A percentile compares a stretch with the other conserved stretches of the same genome.
These are phyloP conservation scores for Eragrostis tef DNA, from an alignment of 202 grass and related monocot species.

Conservation along the genomic window DNA sequence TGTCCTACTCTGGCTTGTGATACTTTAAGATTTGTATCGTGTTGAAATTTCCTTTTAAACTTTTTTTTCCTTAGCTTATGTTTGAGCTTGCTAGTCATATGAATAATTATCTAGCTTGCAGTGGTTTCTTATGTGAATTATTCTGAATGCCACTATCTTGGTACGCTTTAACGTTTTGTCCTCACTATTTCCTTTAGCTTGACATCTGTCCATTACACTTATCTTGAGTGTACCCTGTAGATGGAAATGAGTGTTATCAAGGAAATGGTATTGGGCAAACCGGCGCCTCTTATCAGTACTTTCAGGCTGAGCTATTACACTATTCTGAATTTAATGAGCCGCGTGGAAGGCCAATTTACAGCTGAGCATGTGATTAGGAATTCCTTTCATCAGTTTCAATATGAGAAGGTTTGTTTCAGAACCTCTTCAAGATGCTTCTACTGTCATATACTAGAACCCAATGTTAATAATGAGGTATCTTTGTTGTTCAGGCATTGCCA, in stretches of 20 bases:
- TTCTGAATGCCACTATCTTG: background rate
- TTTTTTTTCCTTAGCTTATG: slow-evolving; percentile 10
- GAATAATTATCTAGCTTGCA: slow-evolving; percentile 10
- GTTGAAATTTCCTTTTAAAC: slow-evolving; percentile 13
- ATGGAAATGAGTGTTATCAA: slow-evolving; percentile 99
- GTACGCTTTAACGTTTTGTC: slow-evolving; percentile 8
- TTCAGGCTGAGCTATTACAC: slow-evolving; percentile 98
- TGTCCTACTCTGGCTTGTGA: background rate
- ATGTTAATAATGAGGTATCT: slow-evolving; percentile 40
- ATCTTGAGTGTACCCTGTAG: slow-evolving; percentile 54
- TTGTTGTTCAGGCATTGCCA: slow-evolving; percentile 77
- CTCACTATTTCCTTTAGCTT: slow-evolving; percentile 24
- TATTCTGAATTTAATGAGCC: slow-evolving; percentile 97
- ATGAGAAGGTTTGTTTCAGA: slow-evolving; percentile 76
- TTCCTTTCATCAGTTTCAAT: slow-evolving; percentile 99
- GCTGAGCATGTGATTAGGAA: slow-evolving; percentile 96
- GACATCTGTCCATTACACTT: slow-evolving; percentile 14
- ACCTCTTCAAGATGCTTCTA: slow-evolving; percentile 37
- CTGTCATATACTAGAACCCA: slow-evolving; percentile 18
- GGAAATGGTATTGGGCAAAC: slow-evolving; percentile 98
- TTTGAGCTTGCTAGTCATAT: slow-evolving; percentile 32
- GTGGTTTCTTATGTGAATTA: slow-evolving; percentile 40
- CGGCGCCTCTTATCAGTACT: slow-evolving; percentile 94
- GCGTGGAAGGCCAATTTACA: slow-evolving; percentile 97
- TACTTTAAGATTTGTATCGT: slow-evolving; percentile 32